Percentiles rank a stretch among this genome's conserved stretches.
phyloP scores from a whole-genome alignment of 306 rosid species.

The Castanospermum australe region DNA sequence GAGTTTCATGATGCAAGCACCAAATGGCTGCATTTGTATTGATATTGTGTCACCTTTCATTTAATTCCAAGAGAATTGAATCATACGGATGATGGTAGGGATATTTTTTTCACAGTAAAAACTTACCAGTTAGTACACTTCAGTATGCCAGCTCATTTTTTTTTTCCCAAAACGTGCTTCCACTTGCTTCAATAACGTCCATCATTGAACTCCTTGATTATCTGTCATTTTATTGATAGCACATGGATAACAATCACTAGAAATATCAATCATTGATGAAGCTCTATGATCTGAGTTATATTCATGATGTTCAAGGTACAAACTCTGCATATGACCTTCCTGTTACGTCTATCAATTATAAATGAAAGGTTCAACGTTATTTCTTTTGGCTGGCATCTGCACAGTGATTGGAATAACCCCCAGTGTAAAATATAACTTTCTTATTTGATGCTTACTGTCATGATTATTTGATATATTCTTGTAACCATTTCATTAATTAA shows the following conservation, averaged over 20 bases:
- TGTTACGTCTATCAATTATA: not conserved
- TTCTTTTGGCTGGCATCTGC: not conserved
- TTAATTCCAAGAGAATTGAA: not conserved
- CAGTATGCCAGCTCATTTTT: not conserved
- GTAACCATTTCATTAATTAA: not conserved
- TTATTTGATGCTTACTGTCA: not conserved
- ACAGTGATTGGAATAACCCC: not conserved
- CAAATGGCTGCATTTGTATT: not conserved
- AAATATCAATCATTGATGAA: not conserved
- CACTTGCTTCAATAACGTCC: not conserved
- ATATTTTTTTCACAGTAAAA: not conserved
- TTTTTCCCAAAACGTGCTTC: not conserved
- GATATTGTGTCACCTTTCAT: not conserved
- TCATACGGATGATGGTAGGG: not conserved
- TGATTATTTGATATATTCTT: not conserved
- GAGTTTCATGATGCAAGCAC: not conserved
- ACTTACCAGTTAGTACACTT: not conserved
- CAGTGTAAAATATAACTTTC: not conserved
- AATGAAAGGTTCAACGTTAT: not conserved
- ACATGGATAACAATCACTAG: constrained; percentile 17
- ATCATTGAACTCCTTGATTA: constrained; percentile 9
- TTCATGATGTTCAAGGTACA: not conserved
- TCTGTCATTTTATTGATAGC: constrained; percentile 14
- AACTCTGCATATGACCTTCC: not conserved
- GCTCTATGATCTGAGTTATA: not conserved